Percentiles rank a stretch among this genome's conserved stretches.
These are phyloP conservation scores for Cryptococcus sp. DNA, from an alignment of 1,284 basidiomycete genomes.

Conservation along the genomic window DNA sequence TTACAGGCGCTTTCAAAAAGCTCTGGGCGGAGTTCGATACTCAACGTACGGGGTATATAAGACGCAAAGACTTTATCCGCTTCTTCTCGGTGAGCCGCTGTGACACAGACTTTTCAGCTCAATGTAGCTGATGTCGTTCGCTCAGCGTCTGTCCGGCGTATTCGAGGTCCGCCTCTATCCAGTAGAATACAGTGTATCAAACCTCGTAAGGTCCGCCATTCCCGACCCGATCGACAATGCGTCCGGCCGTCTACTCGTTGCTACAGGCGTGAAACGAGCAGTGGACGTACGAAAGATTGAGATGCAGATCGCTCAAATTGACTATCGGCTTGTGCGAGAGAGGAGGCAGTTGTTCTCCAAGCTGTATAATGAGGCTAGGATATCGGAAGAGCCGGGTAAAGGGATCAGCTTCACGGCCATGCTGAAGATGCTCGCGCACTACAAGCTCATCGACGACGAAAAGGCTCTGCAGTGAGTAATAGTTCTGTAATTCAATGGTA, in stretches of 20 bases:
- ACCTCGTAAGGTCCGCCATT: slow-evolving; percentile 56
- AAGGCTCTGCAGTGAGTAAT: slow-evolving; percentile 75
- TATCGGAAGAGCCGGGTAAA: slow-evolving; percentile 67
- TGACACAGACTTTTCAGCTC: not conserved
- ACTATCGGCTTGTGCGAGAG: slow-evolving; percentile 64
- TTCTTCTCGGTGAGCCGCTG: slow-evolving; percentile 73
- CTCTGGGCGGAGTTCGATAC: slow-evolving; percentile 86
- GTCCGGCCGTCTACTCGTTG: slow-evolving; percentile 24
- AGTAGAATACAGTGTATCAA: slow-evolving; percentile 63
- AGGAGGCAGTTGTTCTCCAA: slow-evolving; percentile 71
- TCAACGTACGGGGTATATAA: slow-evolving; percentile 75
- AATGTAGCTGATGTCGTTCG: not conserved
- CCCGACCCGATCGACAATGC: slow-evolving; percentile 35
- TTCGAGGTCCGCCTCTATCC: slow-evolving; percentile 87
- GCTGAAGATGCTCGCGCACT: slow-evolving; percentile 83
- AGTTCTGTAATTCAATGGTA: too few species aligned
- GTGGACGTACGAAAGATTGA: slow-evolving; percentile 69
- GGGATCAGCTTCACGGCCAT: slow-evolving; percentile 92
- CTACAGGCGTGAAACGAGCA: slow-evolving; percentile 54
- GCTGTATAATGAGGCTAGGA: slow-evolving; percentile 80
- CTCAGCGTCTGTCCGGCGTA: slow-evolving; percentile 54
- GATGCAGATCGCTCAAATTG: slow-evolving; percentile 63
- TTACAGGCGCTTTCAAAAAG: slow-evolving; percentile 74
- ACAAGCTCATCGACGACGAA: slow-evolving; percentile 87
- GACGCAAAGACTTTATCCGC: slow-evolving; percentile 67